Percentiles rank a stretch among this genome's conserved stretches.
These are phyloP conservation scores for Ilex asprella DNA, from an alignment of 257 asterid species.

Conservation along the genomic window DNA sequence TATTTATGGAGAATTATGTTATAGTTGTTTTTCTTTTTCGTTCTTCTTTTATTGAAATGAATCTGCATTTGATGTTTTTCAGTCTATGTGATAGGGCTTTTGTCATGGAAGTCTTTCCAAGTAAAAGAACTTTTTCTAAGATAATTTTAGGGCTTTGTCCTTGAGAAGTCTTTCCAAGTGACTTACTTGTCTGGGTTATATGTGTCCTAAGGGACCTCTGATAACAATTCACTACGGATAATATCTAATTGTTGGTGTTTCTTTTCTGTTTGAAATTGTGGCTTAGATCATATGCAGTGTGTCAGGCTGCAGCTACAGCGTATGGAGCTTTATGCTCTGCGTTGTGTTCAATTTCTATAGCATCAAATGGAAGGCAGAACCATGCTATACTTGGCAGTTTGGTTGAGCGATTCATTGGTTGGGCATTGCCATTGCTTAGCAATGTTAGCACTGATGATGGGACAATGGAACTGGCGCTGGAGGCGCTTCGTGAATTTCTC, in stretches of 20 bases:
- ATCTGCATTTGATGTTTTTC: too few species aligned
- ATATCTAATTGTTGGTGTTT: neutral
- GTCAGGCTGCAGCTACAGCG: conserved; percentile 86
- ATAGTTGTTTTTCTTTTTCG: too few species aligned
- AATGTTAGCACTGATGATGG: conserved; percentile 36
- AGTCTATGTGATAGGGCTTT: too few species aligned
- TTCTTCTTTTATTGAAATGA: too few species aligned
- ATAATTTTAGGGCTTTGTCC: neutral
- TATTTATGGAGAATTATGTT: too few species aligned
- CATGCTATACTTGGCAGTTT: conserved; percentile 58
- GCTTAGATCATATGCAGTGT: conserved; percentile 70
- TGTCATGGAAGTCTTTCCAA: too few species aligned
- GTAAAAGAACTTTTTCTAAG: too few species aligned
- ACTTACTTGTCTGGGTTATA: neutral
- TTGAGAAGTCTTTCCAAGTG: neutral
- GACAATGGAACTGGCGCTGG: conserved; percentile 74
- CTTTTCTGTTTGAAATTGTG: conserved; percentile 22
- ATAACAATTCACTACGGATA: neutral
- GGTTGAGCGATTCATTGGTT: conserved; percentile 80
- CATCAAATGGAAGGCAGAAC: conserved; percentile 88
- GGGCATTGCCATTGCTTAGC: conserved; percentile 78
- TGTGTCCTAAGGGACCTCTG: neutral
- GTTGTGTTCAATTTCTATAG: conserved; percentile 51
- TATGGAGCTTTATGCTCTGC: conserved; percentile 86
- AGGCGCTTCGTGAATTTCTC: conserved; percentile 82